Conservation (phyloP, 257 asterid species). For the Hygrophila difformis region DNA sequence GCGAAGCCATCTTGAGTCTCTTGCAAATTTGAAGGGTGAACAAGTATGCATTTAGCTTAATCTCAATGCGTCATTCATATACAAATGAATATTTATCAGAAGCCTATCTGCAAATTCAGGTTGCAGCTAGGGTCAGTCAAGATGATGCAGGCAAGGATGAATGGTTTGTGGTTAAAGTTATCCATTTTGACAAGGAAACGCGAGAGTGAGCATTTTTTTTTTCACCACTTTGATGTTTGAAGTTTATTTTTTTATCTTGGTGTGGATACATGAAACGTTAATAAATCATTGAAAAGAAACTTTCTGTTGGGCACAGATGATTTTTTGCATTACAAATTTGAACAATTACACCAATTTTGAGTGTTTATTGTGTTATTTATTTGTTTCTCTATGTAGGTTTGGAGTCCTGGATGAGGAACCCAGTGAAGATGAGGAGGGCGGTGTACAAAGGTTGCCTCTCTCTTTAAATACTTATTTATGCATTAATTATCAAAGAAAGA, state of each 20-base stretch:
- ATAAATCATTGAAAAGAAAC: not conserved
- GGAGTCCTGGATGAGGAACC: constrained; percentile 98
- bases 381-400: constrained; percentile 35
- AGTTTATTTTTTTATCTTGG: no score
- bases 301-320: not conserved
- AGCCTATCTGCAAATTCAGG: constrained; percentile 35
- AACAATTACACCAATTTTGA: not conserved
- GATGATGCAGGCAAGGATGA: constrained; percentile 90
- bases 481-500: no score
- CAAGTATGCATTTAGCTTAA: constrained; percentile 43
- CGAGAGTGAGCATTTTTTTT: constrained; percentile 48
- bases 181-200: constrained; percentile 87
- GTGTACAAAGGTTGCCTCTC: constrained; percentile 60
- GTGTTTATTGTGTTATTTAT: constrained; percentile 6
- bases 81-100: not conserved
- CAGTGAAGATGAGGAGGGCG: constrained; percentile 93
- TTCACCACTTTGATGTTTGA: no score
- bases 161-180: constrained; percentile 95
- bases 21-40: constrained; percentile 89
- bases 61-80: not conserved
- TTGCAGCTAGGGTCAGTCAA: constrained; percentile 87
- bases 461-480: not conserved
- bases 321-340: not conserved
- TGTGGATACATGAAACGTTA: not conserved
- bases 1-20: constrained; percentile 69